Evolutionary conservation across 2,329 filamentous ascomycete genomes (phyloP).

Genomic region (Hymenoscyphus albidus): DNA sequence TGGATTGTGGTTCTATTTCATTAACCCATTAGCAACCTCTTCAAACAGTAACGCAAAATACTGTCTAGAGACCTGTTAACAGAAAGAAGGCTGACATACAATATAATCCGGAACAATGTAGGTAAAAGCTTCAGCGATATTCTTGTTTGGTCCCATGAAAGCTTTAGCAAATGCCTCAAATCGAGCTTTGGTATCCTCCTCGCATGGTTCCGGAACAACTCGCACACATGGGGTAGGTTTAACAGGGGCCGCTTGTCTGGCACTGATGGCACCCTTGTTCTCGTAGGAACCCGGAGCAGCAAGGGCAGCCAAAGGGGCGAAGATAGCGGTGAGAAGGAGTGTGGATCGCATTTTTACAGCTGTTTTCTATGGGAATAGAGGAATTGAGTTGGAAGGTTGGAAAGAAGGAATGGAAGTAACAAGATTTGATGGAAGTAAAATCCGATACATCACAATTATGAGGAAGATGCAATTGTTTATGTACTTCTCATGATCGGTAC

Average conservation of each 20-base stretch:
- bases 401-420: neutral
- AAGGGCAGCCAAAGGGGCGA: neutral
- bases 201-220: slow-evolving; percentile 1
- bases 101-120: slow-evolving; percentile 17
- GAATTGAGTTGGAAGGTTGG: neutral
- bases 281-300: neutral
- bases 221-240: slow-evolving; percentile 2
- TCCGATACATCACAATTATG: neutral
- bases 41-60: neutral
- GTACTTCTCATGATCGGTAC: neutral
- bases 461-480: neutral
- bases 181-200: slow-evolving; percentile 6
- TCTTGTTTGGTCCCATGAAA: slow-evolving; percentile 12
- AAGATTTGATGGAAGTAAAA: neutral
- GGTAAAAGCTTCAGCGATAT: slow-evolving; percentile 15
- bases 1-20: slow-evolving; percentile 17
- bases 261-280: neutral
- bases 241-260: neutral
- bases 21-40: neutral
- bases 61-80: neutral
- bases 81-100: slow-evolving; percentile 1
- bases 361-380: neutral
- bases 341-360: neutral
- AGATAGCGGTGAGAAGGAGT: neutral
- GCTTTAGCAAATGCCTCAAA: slow-evolving; percentile 13